phyloP scores from a whole-genome alignment of 805 yeast genomes.

The Helenozyma baotianmanensis region DNA sequence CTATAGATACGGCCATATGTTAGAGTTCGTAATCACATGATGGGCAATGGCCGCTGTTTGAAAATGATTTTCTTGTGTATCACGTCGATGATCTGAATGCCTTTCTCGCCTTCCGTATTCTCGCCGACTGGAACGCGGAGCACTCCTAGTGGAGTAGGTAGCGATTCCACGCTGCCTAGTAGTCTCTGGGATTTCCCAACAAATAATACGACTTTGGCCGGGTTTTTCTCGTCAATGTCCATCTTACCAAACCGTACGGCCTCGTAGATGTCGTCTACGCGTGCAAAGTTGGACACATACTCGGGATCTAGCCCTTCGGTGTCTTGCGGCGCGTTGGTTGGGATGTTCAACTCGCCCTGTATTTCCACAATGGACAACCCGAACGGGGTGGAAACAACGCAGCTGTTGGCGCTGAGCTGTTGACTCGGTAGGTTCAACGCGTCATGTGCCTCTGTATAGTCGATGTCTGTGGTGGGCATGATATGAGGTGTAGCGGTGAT shows the following conservation, averaged over 20 bases:
- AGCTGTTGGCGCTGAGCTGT: conserved; percentile 3
- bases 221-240: conserved; percentile 38
- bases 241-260: conserved; percentile 51
- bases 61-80: conserved; percentile 57
- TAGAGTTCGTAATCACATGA: conserved; percentile 44
- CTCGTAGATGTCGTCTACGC: conserved; percentile 30
- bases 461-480: conserved; percentile 14
- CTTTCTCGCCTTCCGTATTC: conserved; percentile 16
- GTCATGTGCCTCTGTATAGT: conserved; percentile 10
- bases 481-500: too few relatives aligned
- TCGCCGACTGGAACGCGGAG: conserved; percentile 40
- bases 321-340: conserved; percentile 29
- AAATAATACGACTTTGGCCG: conserved; percentile 47
- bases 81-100: conserved; percentile 54
- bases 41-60: conserved; percentile 68
- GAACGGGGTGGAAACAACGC: conserved; percentile 42
- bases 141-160: conserved; percentile 65
- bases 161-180: conserved; percentile 52
- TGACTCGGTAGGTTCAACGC: conserved; percentile 5
- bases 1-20: too few relatives aligned
- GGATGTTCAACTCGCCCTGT: conserved; percentile 64
- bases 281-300: conserved; percentile 31
- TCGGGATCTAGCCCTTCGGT: conserved; percentile 27
- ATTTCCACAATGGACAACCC: conserved; percentile 65
- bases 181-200: conserved; percentile 70